Percentiles rank a stretch among this genome's conserved stretches.
phyloP scores from a whole-genome alignment of 305 asterid genomes.

The Fraxinus dipetala region DNA sequence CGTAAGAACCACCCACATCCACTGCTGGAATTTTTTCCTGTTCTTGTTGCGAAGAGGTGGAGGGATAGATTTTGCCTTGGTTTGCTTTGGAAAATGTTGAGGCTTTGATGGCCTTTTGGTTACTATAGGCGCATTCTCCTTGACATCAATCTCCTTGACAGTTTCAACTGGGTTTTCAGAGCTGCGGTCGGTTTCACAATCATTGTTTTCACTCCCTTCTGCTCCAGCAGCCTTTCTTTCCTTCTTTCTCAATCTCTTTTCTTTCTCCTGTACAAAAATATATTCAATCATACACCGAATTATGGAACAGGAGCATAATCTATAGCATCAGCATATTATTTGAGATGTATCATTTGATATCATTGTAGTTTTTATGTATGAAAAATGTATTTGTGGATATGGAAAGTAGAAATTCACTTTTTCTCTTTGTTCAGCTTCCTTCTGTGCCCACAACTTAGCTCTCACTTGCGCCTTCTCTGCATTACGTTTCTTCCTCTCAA shows the following conservation, averaged over 20 bases:
- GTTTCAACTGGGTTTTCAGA: constrained; percentile 23
- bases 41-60: constrained; percentile 48
- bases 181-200: constrained; percentile 22
- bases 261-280: constrained; percentile 44
- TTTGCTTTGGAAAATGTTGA: constrained; percentile 29
- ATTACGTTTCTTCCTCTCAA: constrained; percentile 57
- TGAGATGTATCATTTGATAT: not conserved
- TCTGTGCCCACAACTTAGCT: constrained; percentile 56
- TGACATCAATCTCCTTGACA: constrained; percentile 26
- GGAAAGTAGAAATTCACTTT: constrained; percentile 38
- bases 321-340: not conserved
- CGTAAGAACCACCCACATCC: constrained; percentile 38
- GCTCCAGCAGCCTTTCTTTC: constrained; percentile 38
- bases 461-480: constrained; percentile 58
- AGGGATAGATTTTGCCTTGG: constrained; percentile 41
- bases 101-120: constrained; percentile 29
- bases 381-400: not conserved
- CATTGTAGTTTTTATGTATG: not conserved
- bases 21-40: constrained; percentile 43
- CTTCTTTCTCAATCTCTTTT: constrained; percentile 55
- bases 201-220: constrained; percentile 30
- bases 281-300: not conserved
- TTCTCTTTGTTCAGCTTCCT: constrained; percentile 63
- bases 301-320: not conserved
- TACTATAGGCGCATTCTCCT: constrained; percentile 22